phyloP scores from a whole-genome alignment of 2,329 filamentous ascomycete genomes.

The Karstenula rhodostoma region DNA sequence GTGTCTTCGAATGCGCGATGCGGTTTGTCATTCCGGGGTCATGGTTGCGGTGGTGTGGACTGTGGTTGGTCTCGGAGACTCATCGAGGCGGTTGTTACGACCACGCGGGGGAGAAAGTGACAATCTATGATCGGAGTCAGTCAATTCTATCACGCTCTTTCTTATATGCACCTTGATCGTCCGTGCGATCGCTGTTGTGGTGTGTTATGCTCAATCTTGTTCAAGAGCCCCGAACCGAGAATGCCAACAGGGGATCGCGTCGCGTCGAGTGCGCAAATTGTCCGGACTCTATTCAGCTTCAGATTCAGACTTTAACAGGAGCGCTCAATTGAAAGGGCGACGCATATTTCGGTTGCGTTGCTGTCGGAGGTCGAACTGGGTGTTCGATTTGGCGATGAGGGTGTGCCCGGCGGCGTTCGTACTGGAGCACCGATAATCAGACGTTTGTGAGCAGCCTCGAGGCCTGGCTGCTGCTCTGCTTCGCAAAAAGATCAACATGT shows the following conservation, averaged over 20 bases:
- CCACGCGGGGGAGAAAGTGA: neutral
- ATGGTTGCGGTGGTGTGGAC: neutral
- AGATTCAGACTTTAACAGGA: no score
- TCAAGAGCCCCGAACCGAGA: neutral
- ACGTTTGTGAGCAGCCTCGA: neutral
- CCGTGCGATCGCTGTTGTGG: neutral
- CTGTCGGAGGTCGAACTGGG: neutral
- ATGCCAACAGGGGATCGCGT: neutral
- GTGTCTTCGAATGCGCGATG: neutral
- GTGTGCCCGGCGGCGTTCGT: neutral
- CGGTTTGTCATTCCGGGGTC: neutral
- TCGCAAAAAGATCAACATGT: no score
- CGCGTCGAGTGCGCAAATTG: neutral
- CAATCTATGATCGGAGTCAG: slow-evolving; percentile 5
- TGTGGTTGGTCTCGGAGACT: neutral
- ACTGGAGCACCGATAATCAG: neutral
- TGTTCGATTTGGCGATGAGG: neutral
- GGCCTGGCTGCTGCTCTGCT: no score
- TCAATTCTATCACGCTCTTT: slow-evolving; percentile 3
- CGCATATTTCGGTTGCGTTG: neutral
- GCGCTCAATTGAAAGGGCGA: no score
- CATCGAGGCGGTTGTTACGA: neutral
- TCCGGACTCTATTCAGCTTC: neutral
- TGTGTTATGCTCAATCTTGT: neutral
- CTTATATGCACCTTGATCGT: neutral